A percentile compares a stretch with the other conserved stretches of the same genome.
Evolutionary conservation across 1,284 basidiomycete genomes (phyloP).

Genomic region (Puccinia brachypodii): DNA sequence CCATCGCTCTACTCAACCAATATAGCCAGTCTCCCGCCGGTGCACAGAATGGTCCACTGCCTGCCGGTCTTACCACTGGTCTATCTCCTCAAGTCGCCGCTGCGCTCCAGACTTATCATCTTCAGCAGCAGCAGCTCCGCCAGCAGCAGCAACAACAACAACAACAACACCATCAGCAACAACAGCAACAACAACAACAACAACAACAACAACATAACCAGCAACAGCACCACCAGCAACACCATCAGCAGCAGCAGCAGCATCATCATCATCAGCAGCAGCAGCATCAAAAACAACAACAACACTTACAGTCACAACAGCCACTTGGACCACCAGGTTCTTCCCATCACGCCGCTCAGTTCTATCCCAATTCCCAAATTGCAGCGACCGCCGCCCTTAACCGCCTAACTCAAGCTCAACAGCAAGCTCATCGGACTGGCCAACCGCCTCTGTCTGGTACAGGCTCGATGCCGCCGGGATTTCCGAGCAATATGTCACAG

Average conservation of each 20-base stretch:
- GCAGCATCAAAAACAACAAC: constrained; percentile 23
- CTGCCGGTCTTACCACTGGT: constrained; percentile 28
- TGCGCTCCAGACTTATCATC: constrained; percentile 16
- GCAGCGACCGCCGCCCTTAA: constrained; percentile 6
- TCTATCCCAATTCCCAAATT: constrained; percentile 20
- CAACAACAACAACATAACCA: constrained; percentile 24
- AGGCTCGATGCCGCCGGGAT: constrained; percentile 11
- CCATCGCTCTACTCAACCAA: constrained; percentile 7
- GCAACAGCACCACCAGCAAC: constrained; percentile 7
- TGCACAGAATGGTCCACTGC: constrained; percentile 18
- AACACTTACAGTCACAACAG: constrained; percentile 27
- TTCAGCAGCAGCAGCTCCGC: constrained; percentile 19
- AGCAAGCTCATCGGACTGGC: constrained; percentile 17
- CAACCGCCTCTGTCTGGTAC: neutral
- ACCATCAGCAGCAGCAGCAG: constrained; percentile 11
- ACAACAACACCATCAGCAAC: constrained; percentile 23
- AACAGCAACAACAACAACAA: constrained; percentile 31
- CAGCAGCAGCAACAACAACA: constrained; percentile 5
- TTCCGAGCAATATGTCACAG: constrained; percentile 11
- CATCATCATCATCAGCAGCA: constrained; percentile 32
- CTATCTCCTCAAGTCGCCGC: constrained; percentile 25
- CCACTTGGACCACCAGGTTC: neutral
- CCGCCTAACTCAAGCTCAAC: constrained; percentile 19
- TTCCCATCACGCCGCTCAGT: constrained; percentile 26
- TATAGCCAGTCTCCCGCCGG: constrained; percentile 26